Conservation (phyloP, 2,329 filamentous ascomycete genomes). For the Pseudohalonectria lignicola region DNA sequence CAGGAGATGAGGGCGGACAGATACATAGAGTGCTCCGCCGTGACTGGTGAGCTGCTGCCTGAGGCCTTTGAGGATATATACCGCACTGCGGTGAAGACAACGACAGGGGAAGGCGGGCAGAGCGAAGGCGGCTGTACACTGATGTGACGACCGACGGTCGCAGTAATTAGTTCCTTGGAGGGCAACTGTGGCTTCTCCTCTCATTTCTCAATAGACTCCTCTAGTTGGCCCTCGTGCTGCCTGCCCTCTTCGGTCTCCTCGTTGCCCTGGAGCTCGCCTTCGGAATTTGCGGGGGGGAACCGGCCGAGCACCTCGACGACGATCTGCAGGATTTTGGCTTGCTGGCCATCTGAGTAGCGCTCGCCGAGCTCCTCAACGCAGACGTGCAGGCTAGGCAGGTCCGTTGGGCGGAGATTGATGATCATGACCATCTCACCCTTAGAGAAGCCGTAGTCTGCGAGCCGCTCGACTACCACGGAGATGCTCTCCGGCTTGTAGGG, state of each 20-base stretch:
- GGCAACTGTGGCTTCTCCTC: neutral
- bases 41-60: conserved; percentile 46
- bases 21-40: conserved; percentile 53
- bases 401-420: conserved; percentile 51
- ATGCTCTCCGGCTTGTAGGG: conserved; percentile 44
- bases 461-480: conserved; percentile 37
- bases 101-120: conserved; percentile 34
- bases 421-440: conserved; percentile 62
- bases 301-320: conserved; percentile 47
- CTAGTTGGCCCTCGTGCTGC: conserved; percentile 8
- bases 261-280: conserved; percentile 10
- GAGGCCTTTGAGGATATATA: conserved; percentile 51
- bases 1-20: conserved; percentile 50
- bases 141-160: conserved; percentile 25
- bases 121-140: conserved; percentile 42
- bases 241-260: conserved; percentile 22
- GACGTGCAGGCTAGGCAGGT: conserved; percentile 45
- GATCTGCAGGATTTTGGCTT: conserved; percentile 44
- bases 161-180: neutral
- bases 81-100: conserved; percentile 39
- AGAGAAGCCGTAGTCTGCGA: conserved; percentile 48
- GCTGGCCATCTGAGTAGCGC: conserved; percentile 48
- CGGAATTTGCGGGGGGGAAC: conserved; percentile 23
- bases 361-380: conserved; percentile 55
- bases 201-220: conserved; percentile 22